phyloP scores from a whole-genome alignment of 176 grass and related monocot species.

The Raddia distichophylla region DNA sequence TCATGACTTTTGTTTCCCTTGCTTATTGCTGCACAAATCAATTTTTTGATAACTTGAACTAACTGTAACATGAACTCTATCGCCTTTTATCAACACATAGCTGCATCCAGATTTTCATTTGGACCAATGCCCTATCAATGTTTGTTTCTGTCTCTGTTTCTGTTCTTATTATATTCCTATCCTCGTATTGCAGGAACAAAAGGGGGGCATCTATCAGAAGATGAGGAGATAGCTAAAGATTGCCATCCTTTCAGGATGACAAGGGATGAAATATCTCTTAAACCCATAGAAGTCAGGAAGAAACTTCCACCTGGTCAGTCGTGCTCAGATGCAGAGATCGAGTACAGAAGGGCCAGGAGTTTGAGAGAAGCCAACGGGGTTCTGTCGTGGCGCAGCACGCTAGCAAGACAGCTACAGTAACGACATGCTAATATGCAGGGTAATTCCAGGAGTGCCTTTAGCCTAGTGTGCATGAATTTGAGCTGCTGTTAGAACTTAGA shows the following conservation, averaged over 20 bases:
- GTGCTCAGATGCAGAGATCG: conserved; percentile 92
- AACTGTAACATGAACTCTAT: background rate
- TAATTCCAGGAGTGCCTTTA: conserved; percentile 48
- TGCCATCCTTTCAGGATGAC: conserved; percentile 59
- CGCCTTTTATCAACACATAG: background rate
- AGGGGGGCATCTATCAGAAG: conserved; percentile 40
- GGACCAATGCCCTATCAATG: background rate
- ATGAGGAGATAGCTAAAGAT: conserved; percentile 33
- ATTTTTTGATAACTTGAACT: background rate
- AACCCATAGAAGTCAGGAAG: conserved; percentile 65
- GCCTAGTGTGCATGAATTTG: conserved; percentile 42
- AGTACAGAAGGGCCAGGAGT: conserved; percentile 94
- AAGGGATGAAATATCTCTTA: conserved; percentile 60
- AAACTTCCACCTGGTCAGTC: conserved; percentile 62
- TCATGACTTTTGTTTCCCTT: conserved; percentile 1
- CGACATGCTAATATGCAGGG: conserved; percentile 51
- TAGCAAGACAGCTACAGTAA: conserved; percentile 61
- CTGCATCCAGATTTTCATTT: conserved; percentile 30
- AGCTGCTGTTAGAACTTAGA: conserved; percentile 54
- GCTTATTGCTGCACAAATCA: background rate
- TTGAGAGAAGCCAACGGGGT: conserved; percentile 79
- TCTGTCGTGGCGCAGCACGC: conserved; percentile 72
- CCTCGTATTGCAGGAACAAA: conserved; percentile 40
- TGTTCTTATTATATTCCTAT: conserved; percentile 8
- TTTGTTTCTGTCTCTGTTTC: conserved; percentile 19